Evolutionary conservation across 306 rosid genomes (phyloP).

Genomic region (Abrus precatorius): DNA sequence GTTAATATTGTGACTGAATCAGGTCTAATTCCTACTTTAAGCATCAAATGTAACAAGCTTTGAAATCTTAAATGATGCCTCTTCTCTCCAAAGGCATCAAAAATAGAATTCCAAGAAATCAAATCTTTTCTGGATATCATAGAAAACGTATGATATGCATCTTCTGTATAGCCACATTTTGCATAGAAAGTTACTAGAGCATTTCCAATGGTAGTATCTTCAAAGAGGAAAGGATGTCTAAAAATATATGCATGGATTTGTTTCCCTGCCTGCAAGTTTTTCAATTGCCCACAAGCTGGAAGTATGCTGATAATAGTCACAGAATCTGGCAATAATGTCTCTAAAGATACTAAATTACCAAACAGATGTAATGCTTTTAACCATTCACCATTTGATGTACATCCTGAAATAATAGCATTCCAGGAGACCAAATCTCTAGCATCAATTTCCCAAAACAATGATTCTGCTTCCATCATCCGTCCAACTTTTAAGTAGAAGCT

Average conservation of each 20-base stretch:
- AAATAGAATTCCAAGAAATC: constrained; percentile 96
- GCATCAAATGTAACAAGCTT: constrained; percentile 66
- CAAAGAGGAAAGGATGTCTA: constrained; percentile 58
- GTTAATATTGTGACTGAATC: constrained; percentile 73
- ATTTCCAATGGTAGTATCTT: constrained; percentile 73
- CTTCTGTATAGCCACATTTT: constrained; percentile 61
- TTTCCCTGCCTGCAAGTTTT: constrained; percentile 65
- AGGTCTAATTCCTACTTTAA: constrained; percentile 62
- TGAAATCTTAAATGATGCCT: constrained; percentile 58
- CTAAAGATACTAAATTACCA: constrained; percentile 55
- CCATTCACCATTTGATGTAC: constrained; percentile 73
- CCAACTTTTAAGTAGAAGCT: constrained; percentile 83
- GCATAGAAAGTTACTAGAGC: constrained; percentile 83
- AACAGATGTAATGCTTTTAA: constrained; percentile 74
- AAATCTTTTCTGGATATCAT: constrained; percentile 72
- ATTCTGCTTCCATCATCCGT: constrained; percentile 63
- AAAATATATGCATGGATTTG: constrained; percentile 74
- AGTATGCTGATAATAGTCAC: constrained; percentile 81
- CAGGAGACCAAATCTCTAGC: constrained; percentile 89
- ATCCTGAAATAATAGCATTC: constrained; percentile 89
- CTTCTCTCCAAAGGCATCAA: constrained; percentile 67
- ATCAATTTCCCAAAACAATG: constrained; percentile 68
- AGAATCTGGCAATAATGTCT: constrained; percentile 61
- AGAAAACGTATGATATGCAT: constrained; percentile 63
- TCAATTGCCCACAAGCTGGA: constrained; percentile 72